Evolutionary conservation across 441 rosid genomes (phyloP), one percentile per base, ranked within the genome.

Genomic region (Arabidopsis hybrid): DNA sequence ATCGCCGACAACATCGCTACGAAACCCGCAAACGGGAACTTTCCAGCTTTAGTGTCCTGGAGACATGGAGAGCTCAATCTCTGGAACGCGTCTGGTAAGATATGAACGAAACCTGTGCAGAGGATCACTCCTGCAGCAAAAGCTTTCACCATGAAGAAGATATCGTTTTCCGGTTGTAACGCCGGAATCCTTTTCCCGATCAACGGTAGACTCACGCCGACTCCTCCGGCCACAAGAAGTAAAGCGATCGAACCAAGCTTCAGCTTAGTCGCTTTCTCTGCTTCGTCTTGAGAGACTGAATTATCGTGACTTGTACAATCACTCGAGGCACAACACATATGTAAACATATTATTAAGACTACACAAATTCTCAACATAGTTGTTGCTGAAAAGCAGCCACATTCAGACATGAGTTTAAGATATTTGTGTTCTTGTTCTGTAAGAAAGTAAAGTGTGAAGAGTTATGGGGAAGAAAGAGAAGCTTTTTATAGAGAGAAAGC

Each of bases 81-180:
- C 11, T 81, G 60, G 46, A 87, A 87, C 0, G 88, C 88, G 9
- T 84, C 83, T 14, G 89, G 86, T 2, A 85, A 62, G 4, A 87
- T 77, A 69, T 85, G 91, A 53, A 87, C 65, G 66, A 85, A 83
- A 2, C 84, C 87, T 4, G 91, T 85, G 38, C 83, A 82, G 2
- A 87, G 78, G 11, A 83, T 87, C 26, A 82, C 86, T 4, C 89
- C 89, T 3, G 87, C 87, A 0, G 87, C 89, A 14, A 82, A 87
- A 6, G 89, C 86, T 69, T 85, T 85, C 57, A 87, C 73, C 85
- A 82, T 79, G 80, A 87, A 87, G 83, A 87, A 87, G 2, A 83
- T 49, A 67, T 85, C 83, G 9, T 78, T 85, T 18, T 85, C 86
- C 0, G 91, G 91, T 31, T 81, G 81, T 32, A 85, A 47, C 13